These are phyloP conservation scores for Exidia glandulosa DNA, from an alignment of 768 basidiomycete genomes.

Conservation along the genomic window DNA sequence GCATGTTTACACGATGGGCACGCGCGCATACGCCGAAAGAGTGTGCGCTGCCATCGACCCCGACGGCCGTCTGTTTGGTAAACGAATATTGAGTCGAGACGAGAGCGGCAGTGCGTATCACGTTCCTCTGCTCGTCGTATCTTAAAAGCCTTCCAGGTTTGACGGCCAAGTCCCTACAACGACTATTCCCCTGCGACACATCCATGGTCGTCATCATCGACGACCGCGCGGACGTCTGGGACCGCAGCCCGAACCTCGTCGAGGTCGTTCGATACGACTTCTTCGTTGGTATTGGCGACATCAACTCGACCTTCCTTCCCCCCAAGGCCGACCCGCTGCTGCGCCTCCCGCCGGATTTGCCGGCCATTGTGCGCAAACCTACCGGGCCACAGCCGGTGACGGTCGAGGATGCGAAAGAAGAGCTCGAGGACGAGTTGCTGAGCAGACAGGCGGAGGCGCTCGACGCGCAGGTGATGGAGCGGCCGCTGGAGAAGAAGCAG, in stretches of 20 bases:
- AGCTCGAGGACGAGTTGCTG: conserved; percentile 38
- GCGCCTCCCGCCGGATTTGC: not conserved
- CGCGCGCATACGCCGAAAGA: conserved; percentile 89
- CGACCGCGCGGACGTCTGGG: conserved; percentile 97
- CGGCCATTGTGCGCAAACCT: conserved; percentile 16
- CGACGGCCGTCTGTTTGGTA: conserved; percentile 71
- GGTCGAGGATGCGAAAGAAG: conserved; percentile 30
- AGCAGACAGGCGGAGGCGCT: conserved; percentile 63
- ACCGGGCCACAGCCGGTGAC: conserved; percentile 3
- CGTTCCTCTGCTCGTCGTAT: conserved; percentile 18
- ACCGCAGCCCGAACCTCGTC: conserved; percentile 91
- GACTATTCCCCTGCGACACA: conserved; percentile 92
- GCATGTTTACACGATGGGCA: conserved; percentile 99
- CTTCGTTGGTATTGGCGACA: conserved; percentile 96
- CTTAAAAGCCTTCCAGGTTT: conserved; percentile 26
- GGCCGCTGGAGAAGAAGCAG: conserved; percentile 82
- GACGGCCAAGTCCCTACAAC: conserved; percentile 82
- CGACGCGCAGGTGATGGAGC: conserved; percentile 75
- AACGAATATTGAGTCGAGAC: conserved; percentile 82
- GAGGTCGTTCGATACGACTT: conserved; percentile 98
- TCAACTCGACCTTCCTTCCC: conserved; percentile 79
- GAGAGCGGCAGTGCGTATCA: conserved; percentile 98
- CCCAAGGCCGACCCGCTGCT: conserved; percentile 54
- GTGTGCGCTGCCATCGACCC: conserved; percentile 94
- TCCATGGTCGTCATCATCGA: conserved; percentile 99